Evolutionary conservation across 2,329 filamentous ascomycete genomes (phyloP).

Genomic region (Daldinia sp.): DNA sequence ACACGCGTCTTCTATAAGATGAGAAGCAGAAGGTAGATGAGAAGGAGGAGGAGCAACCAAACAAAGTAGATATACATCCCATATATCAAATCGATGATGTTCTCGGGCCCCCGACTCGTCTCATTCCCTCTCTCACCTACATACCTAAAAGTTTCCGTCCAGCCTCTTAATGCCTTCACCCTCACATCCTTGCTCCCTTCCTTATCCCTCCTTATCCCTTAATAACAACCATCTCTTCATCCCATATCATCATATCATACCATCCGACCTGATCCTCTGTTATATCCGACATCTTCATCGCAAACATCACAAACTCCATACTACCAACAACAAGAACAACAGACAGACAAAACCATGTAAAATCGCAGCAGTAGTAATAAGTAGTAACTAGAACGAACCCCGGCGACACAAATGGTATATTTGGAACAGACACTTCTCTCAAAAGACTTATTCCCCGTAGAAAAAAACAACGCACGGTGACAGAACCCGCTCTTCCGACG

Average conservation of each 20-base stretch:
- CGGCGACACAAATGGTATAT: constrained; percentile 41
- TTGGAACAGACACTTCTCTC: constrained; percentile 16
- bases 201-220: not conserved
- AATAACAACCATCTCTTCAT: constrained; percentile 5
- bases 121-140: constrained; percentile 1
- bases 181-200: not conserved
- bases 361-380: not conserved
- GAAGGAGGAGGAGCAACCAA: not conserved
- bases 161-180: not conserved
- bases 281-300: not conserved
- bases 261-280: not conserved
- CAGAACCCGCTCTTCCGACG: constrained; percentile 10
- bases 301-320: not conserved
- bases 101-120: constrained; percentile 14
- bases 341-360: not conserved
- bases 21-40: not conserved
- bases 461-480: no score
- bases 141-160: not conserved
- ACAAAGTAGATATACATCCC: constrained; percentile 40
- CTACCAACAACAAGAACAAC: not conserved
- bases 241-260: not conserved
- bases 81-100: constrained; percentile 41
- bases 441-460: no score
- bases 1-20: constrained; percentile 11
- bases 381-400: constrained; percentile 6